A percentile compares a stretch with the other conserved stretches of the same genome.
Evolutionary conservation across 305 asterid species (phyloP).

Genomic region (Withania somnifera): DNA sequence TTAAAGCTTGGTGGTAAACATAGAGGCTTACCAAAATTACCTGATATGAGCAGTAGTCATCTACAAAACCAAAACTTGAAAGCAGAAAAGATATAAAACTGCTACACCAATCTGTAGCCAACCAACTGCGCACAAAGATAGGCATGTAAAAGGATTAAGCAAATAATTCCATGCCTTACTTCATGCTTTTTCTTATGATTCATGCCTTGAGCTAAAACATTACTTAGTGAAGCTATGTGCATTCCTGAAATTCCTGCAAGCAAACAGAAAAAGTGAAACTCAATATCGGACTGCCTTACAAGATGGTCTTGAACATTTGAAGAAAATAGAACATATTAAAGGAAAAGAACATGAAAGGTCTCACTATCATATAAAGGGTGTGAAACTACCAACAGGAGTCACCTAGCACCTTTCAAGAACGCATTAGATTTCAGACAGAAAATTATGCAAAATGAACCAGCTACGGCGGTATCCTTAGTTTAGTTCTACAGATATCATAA

Average conservation of each 20-base stretch:
- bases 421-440: neutral
- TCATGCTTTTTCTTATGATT: conserved; percentile 88
- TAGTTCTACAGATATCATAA: neutral
- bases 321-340: neutral
- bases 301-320: neutral
- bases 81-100: neutral
- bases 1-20: neutral
- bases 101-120: neutral
- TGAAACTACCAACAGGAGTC: neutral
- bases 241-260: conserved; percentile 60
- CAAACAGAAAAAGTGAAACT: conserved; percentile 6
- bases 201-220: conserved; percentile 84
- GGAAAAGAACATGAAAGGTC: neutral
- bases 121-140: neutral
- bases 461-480: neutral
- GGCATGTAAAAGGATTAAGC: neutral
- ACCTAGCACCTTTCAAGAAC: neutral
- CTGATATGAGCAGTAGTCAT: neutral
- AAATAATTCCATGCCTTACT: conserved; percentile 31
- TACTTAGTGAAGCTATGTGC: conserved; percentile 36
- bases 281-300: neutral
- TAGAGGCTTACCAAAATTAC: neutral
- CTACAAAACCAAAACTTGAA: neutral
- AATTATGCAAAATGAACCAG: neutral
- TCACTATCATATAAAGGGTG: neutral